phyloP scores from a whole-genome alignment of 352 stramenopile species.

The Blastocystis sp. region DNA sequence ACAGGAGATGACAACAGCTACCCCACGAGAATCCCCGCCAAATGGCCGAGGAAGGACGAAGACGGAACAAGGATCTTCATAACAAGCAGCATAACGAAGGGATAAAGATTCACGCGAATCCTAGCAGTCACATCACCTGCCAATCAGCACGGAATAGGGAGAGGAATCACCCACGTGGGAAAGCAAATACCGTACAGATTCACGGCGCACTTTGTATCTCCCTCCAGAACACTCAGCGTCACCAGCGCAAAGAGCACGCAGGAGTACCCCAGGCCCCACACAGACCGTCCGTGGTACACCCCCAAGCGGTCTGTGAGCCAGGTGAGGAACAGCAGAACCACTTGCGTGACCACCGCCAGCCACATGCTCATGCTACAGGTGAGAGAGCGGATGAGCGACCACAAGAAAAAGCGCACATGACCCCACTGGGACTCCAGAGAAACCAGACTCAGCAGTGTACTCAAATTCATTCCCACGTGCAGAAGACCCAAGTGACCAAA shows the following conservation, averaged over 20 bases:
- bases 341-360: background rate
- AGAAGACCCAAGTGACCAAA: slow-evolving; percentile 30
- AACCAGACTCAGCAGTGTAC: background rate
- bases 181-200: slow-evolving; percentile 39
- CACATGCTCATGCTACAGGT: background rate
- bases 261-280: slow-evolving; percentile 15
- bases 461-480: slow-evolving; percentile 52
- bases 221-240: background rate
- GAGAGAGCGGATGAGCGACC: background rate
- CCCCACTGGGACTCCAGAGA: background rate
- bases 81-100: slow-evolving; percentile 27
- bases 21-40: slow-evolving; percentile 7
- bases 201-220: background rate
- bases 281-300: background rate
- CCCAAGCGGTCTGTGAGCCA: background rate
- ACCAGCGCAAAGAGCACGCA: slow-evolving; percentile 54
- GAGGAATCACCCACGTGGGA: background rate
- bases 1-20: background rate
- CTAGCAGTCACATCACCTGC: background rate
- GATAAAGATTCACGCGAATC: slow-evolving; percentile 22
- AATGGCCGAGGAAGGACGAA: slow-evolving; percentile 50
- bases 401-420: background rate
- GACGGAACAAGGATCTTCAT: slow-evolving; percentile 44
- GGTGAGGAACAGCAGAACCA: background rate
- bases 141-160: background rate